Conservation (phyloP, 768 basidiomycete species). For the Lentinula detonsa region DNA sequence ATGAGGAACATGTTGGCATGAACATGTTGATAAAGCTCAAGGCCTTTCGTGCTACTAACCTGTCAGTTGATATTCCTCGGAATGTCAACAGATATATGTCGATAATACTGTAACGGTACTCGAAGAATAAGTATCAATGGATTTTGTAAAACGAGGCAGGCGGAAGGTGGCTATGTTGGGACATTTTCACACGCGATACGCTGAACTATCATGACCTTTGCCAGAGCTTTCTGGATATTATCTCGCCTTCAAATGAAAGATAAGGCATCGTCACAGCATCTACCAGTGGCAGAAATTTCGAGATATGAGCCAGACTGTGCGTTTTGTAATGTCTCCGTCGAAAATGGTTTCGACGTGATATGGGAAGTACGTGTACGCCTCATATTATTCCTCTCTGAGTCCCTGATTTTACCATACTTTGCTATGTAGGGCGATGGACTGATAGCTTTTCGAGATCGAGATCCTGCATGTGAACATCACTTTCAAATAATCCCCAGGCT, state of each 20-base stretch:
- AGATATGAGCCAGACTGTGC: conserved; percentile 19
- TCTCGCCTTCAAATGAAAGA: background rate
- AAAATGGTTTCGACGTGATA: conserved; percentile 39
- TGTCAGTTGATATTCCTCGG: too few species aligned
- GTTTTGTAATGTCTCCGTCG: conserved; percentile 39
- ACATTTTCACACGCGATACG: background rate
- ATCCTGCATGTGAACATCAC: conserved; percentile 44
- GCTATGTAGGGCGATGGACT: conserved; percentile 32
- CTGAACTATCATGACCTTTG: background rate
- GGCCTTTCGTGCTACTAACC: too few species aligned
- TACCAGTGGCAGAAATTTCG: background rate
- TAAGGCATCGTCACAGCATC: background rate
- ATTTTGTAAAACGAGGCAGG: too few species aligned
- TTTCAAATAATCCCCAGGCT: conserved; percentile 44
- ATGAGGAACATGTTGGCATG: too few species aligned
- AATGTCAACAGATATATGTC: too few species aligned
- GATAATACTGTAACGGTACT: too few species aligned
- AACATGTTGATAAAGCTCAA: too few species aligned
- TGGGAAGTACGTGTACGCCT: conserved; percentile 35
- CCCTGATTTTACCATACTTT: background rate
- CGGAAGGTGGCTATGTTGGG: background rate
- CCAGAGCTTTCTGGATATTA: background rate
- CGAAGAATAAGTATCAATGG: too few species aligned
- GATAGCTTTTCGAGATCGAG: conserved; percentile 45
- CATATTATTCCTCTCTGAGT: background rate